Conservation (phyloP, 2,329 filamentous ascomycete genomes). For the Alternaria hordeiaustralica region DNA sequence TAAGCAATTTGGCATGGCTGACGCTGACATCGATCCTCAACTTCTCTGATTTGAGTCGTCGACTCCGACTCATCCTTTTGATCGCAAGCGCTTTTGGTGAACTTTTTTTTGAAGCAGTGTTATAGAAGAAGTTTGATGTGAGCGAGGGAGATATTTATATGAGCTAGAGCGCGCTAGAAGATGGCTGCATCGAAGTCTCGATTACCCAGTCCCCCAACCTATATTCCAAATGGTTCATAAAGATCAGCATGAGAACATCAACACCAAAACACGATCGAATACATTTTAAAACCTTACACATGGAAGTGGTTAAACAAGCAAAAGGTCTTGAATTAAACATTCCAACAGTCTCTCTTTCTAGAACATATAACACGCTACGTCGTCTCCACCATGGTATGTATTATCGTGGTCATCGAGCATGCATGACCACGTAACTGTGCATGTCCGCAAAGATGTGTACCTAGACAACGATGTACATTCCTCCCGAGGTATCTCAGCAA, state of each 20-base stretch:
- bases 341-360: background rate
- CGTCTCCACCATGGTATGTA: constrained; percentile 6
- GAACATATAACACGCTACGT: constrained; percentile 4
- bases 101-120: background rate
- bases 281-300: rapidly evolving
- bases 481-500: constrained; percentile 16
- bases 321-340: constrained; percentile 3
- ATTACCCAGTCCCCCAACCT: background rate
- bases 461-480: constrained; percentile 17
- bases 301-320: background rate
- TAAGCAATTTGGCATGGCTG: background rate
- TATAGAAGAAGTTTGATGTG: background rate
- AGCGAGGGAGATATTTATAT: background rate
- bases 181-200: background rate
- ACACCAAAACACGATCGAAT: background rate
- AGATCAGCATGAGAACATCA: background rate
- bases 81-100: too few relatives aligned
- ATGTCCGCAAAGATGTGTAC: constrained; percentile 3
- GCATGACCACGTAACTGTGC: background rate
- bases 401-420: background rate
- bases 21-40: background rate
- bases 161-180: background rate
- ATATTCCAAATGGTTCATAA: background rate
- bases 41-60: background rate
- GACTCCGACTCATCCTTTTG: background rate